Conservation (phyloP, 495 filamentous ascomycete species). For the Trichoderma asperelloides region DNA sequence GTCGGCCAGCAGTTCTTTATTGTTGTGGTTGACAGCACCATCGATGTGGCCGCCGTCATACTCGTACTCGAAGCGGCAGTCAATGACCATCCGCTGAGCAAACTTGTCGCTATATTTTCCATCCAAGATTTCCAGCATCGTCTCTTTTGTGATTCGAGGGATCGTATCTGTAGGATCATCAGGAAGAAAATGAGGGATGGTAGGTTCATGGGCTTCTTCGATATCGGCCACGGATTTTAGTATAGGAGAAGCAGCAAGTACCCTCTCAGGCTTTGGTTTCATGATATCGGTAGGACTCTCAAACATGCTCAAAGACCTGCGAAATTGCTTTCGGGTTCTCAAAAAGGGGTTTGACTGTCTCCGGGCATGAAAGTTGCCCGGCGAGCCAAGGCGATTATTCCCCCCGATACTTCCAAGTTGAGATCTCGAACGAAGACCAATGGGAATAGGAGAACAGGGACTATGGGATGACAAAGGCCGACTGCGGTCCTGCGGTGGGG, state of each 20-base stretch:
- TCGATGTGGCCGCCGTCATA: slow-evolving; percentile 94
- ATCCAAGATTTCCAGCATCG: slow-evolving; percentile 77
- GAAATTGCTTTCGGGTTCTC: slow-evolving; percentile 78
- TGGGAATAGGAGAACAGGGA: slow-evolving; percentile 40
- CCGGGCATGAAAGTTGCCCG: slow-evolving; percentile 57
- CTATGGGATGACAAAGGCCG: slow-evolving; percentile 47
- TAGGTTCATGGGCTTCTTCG: slow-evolving; percentile 53
- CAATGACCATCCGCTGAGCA: slow-evolving; percentile 73
- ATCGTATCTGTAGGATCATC: slow-evolving; percentile 75
- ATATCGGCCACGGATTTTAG: slow-evolving; percentile 67
- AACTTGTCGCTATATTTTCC: slow-evolving; percentile 68
- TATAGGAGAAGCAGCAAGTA: slow-evolving; percentile 39
- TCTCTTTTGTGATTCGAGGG: slow-evolving; percentile 74
- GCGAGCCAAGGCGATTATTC: slow-evolving; percentile 52
- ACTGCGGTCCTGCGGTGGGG: slow-evolving; percentile 60
- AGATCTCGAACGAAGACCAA: slow-evolving; percentile 50
- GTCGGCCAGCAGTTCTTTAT: slow-evolving; percentile 75
- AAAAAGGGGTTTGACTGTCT: slow-evolving; percentile 61
- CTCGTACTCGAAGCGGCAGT: slow-evolving; percentile 98
- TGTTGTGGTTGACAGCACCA: slow-evolving; percentile 88
- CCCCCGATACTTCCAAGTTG: slow-evolving; percentile 36
- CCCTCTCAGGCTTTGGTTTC: slow-evolving; percentile 45
- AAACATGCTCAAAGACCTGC: slow-evolving; percentile 94
- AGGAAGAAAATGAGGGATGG: slow-evolving; percentile 76
- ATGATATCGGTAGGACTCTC: slow-evolving; percentile 84